Evolutionary conservation across 1,139 yeast species (phyloP).

Genomic region (Taphrina betulina): DNA sequence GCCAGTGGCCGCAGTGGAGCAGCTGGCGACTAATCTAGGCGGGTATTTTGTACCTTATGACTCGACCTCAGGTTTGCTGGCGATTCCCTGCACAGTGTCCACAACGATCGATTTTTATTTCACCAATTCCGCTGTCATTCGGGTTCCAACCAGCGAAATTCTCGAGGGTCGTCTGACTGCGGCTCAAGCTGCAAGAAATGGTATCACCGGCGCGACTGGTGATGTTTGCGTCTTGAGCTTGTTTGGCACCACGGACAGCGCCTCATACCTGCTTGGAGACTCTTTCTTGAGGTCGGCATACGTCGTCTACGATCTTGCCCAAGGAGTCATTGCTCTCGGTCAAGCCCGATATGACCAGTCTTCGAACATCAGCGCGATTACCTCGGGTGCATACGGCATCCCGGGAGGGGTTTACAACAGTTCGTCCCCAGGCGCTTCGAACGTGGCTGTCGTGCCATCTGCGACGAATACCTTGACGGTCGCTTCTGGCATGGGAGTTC

Average conservation of each 20-base stretch:
- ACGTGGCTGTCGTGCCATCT: conserved; percentile 21
- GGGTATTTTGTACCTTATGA: conserved; percentile 44
- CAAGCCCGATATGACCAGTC: conserved; percentile 48
- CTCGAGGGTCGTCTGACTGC: conserved; percentile 29
- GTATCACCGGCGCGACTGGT: conserved; percentile 29
- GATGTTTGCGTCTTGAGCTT: conserved; percentile 34
- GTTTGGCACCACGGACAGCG: conserved; percentile 31
- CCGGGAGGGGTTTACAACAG: conserved; percentile 27
- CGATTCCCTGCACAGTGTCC: conserved; percentile 38
- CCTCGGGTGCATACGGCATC: conserved; percentile 13
- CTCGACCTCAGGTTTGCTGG: conserved; percentile 39
- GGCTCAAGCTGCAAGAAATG: conserved; percentile 31
- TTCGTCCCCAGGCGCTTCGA: conserved; percentile 25
- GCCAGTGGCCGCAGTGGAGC: conserved; percentile 47
- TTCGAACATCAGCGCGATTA: conserved; percentile 7
- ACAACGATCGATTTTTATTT: conserved; percentile 47
- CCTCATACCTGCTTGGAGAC: conserved; percentile 59
- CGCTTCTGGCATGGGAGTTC: conserved; percentile 8
- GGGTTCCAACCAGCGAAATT: conserved; percentile 44
- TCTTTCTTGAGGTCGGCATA: conserved; percentile 71
- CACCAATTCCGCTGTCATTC: conserved; percentile 46
- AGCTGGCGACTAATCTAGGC: conserved; percentile 48
- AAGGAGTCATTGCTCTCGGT: conserved; percentile 64
- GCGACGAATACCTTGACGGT: conserved; percentile 8
- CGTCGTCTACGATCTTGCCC: conserved; percentile 73